Evolutionary conservation across 2,329 filamentous ascomycete species (phyloP), one percentile per base, ranked within the genome.

Genomic region (Curvularia lunata): DNA sequence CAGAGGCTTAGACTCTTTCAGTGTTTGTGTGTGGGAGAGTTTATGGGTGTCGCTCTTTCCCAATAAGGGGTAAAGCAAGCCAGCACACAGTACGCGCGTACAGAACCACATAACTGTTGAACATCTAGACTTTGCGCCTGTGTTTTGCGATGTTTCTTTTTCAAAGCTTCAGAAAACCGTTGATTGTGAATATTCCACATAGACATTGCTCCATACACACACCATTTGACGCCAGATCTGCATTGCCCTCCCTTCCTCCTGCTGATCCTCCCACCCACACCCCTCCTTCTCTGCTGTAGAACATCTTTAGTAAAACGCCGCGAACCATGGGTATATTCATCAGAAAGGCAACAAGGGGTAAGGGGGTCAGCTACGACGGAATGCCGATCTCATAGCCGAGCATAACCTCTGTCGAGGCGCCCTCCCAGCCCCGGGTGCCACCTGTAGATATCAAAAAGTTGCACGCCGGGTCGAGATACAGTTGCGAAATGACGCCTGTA

Each of bases 361-460:
- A 8, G 13, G 30, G 30, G 10, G 5, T 3, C 16, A 47, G 67
- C 63, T 58, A 76, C 8, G 65, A 56, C 21, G 68, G 69, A 60
- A 85, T 81, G 9, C 80, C 81, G 66, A 99, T 97, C 79, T 99
- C 95, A 77, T 99, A 99, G 16, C 95, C 95, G 53, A 99, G 86
- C 59, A 99, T 76, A 0, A 95, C 92, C 79, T 99, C 95, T 0
- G 95, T 98, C 34, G 85, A 88, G 19, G 85, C 88, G 1, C 95
- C 95, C 75, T 98, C 95, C 95, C 95, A 99, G 0, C 95, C 95
- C 61, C 95, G 82, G 61, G 95, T 98, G 0, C 95, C 95, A 4
- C 91, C 93, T 0, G 92, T 91, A 1, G 91, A 94, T 32, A 99
- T 85, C 89, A 99, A 94, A 73, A 93, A 98, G 18, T 88, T 85